phyloP scores from a whole-genome alignment of 2,329 filamentous ascomycete species.

The Aureobasidium subglaciale region DNA sequence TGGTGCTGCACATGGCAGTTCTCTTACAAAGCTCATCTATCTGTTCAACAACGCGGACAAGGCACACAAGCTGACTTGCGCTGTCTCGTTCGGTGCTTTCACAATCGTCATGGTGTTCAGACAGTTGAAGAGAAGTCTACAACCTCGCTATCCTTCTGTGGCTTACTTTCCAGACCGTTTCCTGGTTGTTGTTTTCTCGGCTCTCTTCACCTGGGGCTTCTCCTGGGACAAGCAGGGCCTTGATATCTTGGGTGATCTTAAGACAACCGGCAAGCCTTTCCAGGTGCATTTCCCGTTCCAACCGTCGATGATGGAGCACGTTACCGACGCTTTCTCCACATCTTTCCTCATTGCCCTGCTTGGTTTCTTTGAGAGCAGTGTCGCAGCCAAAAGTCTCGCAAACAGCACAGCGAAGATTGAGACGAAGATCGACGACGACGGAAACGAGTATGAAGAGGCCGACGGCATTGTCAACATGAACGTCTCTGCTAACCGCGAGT shows the following conservation, averaged over 20 bases:
- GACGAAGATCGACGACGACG: constrained; percentile 40
- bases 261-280: constrained; percentile 66
- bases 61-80: constrained; percentile 66
- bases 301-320: constrained; percentile 67
- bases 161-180: constrained; percentile 92
- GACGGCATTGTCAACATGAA: constrained; percentile 67
- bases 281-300: constrained; percentile 82
- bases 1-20: constrained; percentile 74
- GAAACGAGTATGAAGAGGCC: constrained; percentile 26
- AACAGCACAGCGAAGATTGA: constrained; percentile 44
- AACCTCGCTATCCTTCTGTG: constrained; percentile 69
- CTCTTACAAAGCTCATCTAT: constrained; percentile 77
- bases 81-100: constrained; percentile 74
- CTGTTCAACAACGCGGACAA: constrained; percentile 59
- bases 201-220: constrained; percentile 68
- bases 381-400: constrained; percentile 86
- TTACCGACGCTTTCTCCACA: constrained; percentile 80
- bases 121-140: constrained; percentile 71
- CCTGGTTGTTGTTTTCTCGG: constrained; percentile 76
- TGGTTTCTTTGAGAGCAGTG: constrained; percentile 97
- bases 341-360: constrained; percentile 89
- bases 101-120: constrained; percentile 74
- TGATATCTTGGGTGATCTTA: constrained; percentile 73
- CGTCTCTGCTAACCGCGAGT: constrained; percentile 83
- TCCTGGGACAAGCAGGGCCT: constrained; percentile 75